These are phyloP conservation scores for Oryza brachyantha DNA, from an alignment of 176 grass and related monocot species.

Conservation along the genomic window DNA sequence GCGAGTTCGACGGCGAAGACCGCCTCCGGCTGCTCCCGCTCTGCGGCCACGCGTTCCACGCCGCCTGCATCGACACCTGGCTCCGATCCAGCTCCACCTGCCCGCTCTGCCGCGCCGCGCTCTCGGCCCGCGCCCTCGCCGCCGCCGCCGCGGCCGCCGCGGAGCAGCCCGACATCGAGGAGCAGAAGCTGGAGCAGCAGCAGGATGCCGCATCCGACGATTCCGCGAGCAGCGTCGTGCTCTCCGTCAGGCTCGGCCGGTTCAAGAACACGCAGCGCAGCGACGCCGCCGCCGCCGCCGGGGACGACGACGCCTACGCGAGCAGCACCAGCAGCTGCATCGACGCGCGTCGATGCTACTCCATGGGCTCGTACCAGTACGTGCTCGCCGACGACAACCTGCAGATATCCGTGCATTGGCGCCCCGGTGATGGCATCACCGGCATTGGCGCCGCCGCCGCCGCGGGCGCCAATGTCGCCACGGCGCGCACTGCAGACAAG, in stretches of 20 bases:
- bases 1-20: constrained; percentile 60
- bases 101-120: constrained; percentile 75
- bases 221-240: constrained; percentile 31
- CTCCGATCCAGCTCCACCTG: constrained; percentile 84
- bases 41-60: constrained; percentile 91
- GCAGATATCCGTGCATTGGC: constrained; percentile 46
- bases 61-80: constrained; percentile 88
- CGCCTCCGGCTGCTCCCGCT: constrained; percentile 83
- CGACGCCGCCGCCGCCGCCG: constrained; percentile 18
- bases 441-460: constrained; percentile 5
- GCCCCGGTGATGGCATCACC: constrained; percentile 16
- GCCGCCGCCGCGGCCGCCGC: constrained; percentile 5
- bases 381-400: constrained; percentile 61
- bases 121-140: constrained; percentile 26
- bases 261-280: constrained; percentile 47
- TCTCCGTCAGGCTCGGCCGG: constrained; percentile 79
- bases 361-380: constrained; percentile 85
- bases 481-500: not conserved
- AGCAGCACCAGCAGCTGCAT: constrained; percentile 43
- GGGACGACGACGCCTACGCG: constrained; percentile 39
- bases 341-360: constrained; percentile 72
- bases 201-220: constrained; percentile 1
- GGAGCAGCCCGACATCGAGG: constrained; percentile 29
- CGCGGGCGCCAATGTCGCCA: not conserved
- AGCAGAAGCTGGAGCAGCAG: constrained; percentile 28